Percentiles rank a stretch among this genome's conserved stretches.
These are phyloP conservation scores for Saururus chinensis DNA, from an alignment of 164 flowering plant species.

Conservation along the genomic window DNA sequence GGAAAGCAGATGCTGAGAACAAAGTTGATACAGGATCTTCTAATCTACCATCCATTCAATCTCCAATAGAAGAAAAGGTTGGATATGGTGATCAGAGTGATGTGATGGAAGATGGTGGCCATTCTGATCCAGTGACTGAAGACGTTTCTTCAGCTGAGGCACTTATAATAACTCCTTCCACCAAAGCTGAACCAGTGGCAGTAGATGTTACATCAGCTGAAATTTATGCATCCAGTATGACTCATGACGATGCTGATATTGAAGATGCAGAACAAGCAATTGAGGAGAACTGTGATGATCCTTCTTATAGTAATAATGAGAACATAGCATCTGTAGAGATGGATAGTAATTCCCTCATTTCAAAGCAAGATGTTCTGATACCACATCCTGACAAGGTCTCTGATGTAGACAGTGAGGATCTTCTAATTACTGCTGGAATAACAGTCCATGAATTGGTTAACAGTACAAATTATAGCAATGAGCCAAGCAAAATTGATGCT, in stretches of 20 bases:
- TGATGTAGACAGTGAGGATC: conserved; percentile 3
- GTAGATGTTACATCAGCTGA: no score
- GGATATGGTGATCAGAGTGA: background rate
- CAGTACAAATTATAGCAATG: no score
- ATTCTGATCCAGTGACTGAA: background rate
- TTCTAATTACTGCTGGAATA: background rate
- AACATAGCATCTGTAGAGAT: background rate
- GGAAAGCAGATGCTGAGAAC: background rate
- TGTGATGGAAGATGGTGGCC: background rate
- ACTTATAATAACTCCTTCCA: background rate
- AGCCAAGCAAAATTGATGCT: no score
- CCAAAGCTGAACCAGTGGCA: background rate
- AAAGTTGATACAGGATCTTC: conserved; percentile 6
- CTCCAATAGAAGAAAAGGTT: conserved; percentile 1
- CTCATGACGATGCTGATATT: no score
- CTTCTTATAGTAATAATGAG: background rate
- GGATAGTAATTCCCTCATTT: background rate
- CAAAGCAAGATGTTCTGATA: background rate
- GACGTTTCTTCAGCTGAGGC: background rate
- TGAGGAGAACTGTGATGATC: background rate
- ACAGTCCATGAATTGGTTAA: no score
- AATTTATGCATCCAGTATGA: no score
- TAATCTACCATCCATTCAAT: conserved; percentile 2
- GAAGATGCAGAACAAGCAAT: background rate
- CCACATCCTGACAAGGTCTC: background rate